These are phyloP conservation scores for Hypomontagnella monticulosa DNA, from an alignment of 495 filamentous ascomycete genomes.

Conservation along the genomic window DNA sequence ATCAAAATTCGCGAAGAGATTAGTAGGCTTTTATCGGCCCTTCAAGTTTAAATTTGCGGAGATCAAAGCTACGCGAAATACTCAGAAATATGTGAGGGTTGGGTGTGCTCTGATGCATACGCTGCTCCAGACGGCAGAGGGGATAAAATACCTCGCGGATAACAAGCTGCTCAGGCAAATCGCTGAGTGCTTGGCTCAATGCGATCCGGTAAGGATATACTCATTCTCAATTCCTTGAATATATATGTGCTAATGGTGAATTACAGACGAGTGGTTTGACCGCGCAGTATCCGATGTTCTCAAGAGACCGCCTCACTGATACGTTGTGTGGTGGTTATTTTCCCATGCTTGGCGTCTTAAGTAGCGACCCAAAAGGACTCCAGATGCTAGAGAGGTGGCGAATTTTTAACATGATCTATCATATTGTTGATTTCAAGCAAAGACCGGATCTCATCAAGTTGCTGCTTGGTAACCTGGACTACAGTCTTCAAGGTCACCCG, in stretches of 20 bases:
- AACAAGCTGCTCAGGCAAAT: conserved; percentile 93
- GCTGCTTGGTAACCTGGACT: conserved; percentile 90
- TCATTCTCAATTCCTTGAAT: not conserved
- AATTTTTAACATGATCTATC: conserved; percentile 99
- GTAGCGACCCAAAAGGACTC: conserved; percentile 80
- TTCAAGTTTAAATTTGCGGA: conserved; percentile 97
- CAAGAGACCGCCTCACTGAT: conserved; percentile 79
- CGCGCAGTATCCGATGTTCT: conserved; percentile 87
- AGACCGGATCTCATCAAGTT: conserved; percentile 90
- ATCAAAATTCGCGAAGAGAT: conserved; percentile 92
- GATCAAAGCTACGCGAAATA: conserved; percentile 84
- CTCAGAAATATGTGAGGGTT: conserved; percentile 91
- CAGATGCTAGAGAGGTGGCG: conserved; percentile 95
- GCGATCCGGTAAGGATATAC: conserved; percentile 68
- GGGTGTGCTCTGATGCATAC: conserved; percentile 89
- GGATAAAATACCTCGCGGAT: conserved; percentile 83
- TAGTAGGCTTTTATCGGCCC: conserved; percentile 93
- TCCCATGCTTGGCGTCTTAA: conserved; percentile 86
- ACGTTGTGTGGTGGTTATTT: conserved; percentile 94
- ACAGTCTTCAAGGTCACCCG: conserved; percentile 83
- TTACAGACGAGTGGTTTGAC: conserved; percentile 84
- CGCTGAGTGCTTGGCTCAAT: conserved; percentile 92
- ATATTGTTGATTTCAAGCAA: conserved; percentile 89
- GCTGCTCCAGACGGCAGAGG: conserved; percentile 83
- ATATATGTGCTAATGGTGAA: conserved; percentile 30